Base-by-base conservation (phyloP, 257 asterid species). In the Prunella vulgaris region DNA sequence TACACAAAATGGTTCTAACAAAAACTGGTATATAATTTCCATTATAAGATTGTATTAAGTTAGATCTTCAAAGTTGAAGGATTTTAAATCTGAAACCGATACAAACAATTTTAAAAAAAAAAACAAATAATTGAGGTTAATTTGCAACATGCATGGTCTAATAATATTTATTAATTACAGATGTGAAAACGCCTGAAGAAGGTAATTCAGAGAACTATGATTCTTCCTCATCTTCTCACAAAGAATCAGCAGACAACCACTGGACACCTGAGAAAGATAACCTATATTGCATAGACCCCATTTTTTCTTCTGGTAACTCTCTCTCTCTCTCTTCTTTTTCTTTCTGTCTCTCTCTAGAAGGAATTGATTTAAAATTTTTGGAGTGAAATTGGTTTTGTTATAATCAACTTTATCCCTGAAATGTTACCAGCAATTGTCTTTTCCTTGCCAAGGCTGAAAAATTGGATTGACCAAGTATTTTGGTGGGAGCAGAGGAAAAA, bases 171-270 rank as follows among this genome's bases (percentile, higher is more conserved):
- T 64, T 57, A 63, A 33, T n/a, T n/a, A 51, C 85, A 61, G 93
- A 80, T n/a, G 17, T 59, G 73, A 77, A 80, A 77, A 53, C 80
- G 61, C 8, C 70, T 15, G 85, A 79, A 56, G 95, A 84, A 44
- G 79, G 69, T 32, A 59, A 77, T 12, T 81, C 91, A 35, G 83
- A 80, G 37, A 73, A 78, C 15, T 65, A 66, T 44, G 80, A 83
- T 60, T 79, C 82, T 0, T 75, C 86, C 7, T 81, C 90, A 1
- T 83, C 88, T 42, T 78, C 82, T 49, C 74, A 71, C 22, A 84
- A 76, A 74, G 77, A 70, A 24, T 38, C 74, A 32, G 24, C 53
- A 44, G 73, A 64, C 69, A 42, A 35, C 33, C 72, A 66, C 46
- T 80, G 86, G 72, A 76, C 75, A 40, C 77, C 82, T 60, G 81